These are phyloP conservation scores for Exophiala lecanii-corni DNA, from an alignment of 2,329 filamentous ascomycete species.

Conservation along the genomic window DNA sequence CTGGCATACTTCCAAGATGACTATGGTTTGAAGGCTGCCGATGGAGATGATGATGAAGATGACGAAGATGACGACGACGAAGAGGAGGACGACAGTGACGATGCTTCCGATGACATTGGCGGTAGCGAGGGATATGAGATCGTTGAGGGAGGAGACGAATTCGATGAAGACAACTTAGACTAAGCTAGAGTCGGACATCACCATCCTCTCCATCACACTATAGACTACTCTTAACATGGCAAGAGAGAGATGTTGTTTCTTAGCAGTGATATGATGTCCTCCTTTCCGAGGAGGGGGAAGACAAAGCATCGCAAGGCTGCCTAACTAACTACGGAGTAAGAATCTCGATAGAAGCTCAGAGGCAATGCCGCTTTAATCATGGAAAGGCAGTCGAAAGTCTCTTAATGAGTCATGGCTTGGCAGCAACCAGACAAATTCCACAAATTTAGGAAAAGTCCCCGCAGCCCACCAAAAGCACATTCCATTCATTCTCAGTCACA, in stretches of 20 bases:
- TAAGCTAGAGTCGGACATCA: too few relatives aligned
- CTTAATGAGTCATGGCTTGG: not conserved
- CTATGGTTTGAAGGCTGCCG: conserved; percentile 69
- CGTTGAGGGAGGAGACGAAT: conserved; percentile 11
- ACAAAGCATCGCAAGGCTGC: too few relatives aligned
- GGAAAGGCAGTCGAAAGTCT: not conserved
- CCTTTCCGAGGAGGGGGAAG: too few relatives aligned
- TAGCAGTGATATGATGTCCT: too few relatives aligned
- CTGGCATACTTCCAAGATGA: conserved; percentile 82
- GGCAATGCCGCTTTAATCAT: not conserved
- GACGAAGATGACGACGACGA: conserved; percentile 57
- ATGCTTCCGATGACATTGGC: conserved; percentile 48
- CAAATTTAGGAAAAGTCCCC: not conserved
- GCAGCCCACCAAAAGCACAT: not conserved
- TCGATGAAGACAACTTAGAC: not conserved
- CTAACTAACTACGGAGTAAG: too few relatives aligned
- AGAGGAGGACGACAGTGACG: conserved; percentile 42
- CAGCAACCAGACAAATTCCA: not conserved
- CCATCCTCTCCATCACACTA: too few relatives aligned
- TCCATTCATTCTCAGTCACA: too few relatives aligned
- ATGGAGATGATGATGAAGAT: conserved; percentile 55
- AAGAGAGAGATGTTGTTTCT: too few relatives aligned
- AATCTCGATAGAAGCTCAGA: too few relatives aligned
- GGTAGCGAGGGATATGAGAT: conserved; percentile 39
- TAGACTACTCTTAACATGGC: too few relatives aligned